A percentile compares a stretch with the other conserved stretches of the same genome.
Conservation (phyloP, 371 early-diverging fungal genomes). For the Mucor plumbeus region DNA sequence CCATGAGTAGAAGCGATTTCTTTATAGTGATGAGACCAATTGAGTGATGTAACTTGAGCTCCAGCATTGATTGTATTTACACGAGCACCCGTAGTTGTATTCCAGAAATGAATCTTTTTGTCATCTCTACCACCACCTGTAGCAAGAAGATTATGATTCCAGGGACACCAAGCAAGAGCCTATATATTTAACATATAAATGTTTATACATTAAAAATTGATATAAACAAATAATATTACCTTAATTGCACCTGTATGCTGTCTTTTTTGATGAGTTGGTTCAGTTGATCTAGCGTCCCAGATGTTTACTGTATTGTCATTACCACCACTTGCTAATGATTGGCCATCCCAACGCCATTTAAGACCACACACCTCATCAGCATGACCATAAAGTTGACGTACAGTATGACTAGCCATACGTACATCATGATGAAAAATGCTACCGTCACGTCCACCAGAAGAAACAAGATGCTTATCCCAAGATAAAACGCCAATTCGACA, state of each 20-base stretch:
- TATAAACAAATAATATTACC: slow-evolving; percentile 44
- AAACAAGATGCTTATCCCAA: slow-evolving; percentile 87
- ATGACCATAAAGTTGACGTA: slow-evolving; percentile 73
- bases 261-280: slow-evolving; percentile 72
- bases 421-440: slow-evolving; percentile 95
- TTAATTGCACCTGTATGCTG: slow-evolving; percentile 91
- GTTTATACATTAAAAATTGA: neutral
- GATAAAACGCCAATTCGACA: slow-evolving; percentile 84
- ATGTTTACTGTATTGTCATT: slow-evolving; percentile 96
- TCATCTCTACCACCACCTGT: slow-evolving; percentile 98
- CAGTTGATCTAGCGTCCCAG: slow-evolving; percentile 82
- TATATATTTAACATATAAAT: slow-evolving; percentile 41
- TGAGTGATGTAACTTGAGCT: slow-evolving; percentile 95
- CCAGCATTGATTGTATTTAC: slow-evolving; percentile 78
- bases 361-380: slow-evolving; percentile 93
- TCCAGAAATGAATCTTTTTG: slow-evolving; percentile 95
- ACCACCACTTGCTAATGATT: slow-evolving; percentile 93
- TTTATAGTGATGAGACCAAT: slow-evolving; percentile 91
- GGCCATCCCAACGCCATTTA: slow-evolving; percentile 89
- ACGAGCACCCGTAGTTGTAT: slow-evolving; percentile 75
- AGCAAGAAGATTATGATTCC: slow-evolving; percentile 89
- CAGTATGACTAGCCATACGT: slow-evolving; percentile 78
- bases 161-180: slow-evolving; percentile 99
- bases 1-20: slow-evolving; percentile 97
- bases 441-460: slow-evolving; percentile 90